Conservation (phyloP, 352 stramenopile species). For the Phytophthora pinifolia region DNA sequence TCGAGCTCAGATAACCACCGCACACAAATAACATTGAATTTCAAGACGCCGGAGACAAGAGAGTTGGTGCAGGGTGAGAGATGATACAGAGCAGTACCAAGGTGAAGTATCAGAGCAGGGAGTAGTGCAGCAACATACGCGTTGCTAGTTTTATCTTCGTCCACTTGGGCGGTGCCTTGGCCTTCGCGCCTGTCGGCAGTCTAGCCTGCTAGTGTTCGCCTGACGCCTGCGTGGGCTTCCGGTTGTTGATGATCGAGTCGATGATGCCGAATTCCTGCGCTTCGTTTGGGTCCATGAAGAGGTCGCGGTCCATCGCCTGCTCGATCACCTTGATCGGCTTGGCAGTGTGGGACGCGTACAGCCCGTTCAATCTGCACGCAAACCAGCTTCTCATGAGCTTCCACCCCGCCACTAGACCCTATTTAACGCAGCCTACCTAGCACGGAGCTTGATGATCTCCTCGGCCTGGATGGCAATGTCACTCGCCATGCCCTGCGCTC, state of each 20-base stretch:
- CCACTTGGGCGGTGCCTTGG: background rate
- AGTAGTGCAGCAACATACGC: background rate
- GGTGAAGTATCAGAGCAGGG: background rate
- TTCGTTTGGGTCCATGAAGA: constrained; percentile 82
- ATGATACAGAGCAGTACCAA: background rate
- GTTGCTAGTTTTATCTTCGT: constrained; percentile 8
- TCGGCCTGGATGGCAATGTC: constrained; percentile 99
- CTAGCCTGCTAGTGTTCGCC: constrained; percentile 6
- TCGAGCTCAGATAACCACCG: constrained; percentile 26
- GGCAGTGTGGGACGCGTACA: constrained; percentile 73
- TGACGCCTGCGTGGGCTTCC: constrained; percentile 24
- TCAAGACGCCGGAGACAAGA: constrained; percentile 9
- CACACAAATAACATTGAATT: constrained; percentile 34
- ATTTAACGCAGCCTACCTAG: constrained; percentile 37
- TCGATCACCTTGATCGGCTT: constrained; percentile 81
- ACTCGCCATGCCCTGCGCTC: constrained; percentile 96
- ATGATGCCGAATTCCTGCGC: constrained; percentile 85
- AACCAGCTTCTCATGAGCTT: constrained; percentile 4
- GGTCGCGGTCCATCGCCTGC: constrained; percentile 85
- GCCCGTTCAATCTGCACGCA: constrained; percentile 60
- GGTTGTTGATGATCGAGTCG: constrained; percentile 77
- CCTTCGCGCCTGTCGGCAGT: background rate
- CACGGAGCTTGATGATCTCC: constrained; percentile 95
- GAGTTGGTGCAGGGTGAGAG: background rate
- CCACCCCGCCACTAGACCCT: background rate